phyloP scores from a whole-genome alignment of 208 protist genomes.

The Crithidia fasciculata region DNA sequence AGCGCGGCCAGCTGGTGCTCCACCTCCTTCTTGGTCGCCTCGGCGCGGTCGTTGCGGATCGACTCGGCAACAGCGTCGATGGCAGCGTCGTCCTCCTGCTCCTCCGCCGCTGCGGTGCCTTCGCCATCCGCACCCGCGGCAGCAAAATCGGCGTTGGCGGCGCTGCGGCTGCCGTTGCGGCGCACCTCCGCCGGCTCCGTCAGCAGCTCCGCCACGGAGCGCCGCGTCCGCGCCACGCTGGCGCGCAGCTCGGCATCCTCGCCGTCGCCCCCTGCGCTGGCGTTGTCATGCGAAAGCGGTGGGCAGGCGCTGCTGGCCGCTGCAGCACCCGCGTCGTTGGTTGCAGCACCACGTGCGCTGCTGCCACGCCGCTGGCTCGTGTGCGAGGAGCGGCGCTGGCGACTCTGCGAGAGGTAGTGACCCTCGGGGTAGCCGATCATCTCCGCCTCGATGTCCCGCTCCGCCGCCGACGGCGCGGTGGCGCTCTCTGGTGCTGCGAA shows the following conservation, averaged over 20 bases:
- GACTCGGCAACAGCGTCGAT: slow-evolving; percentile 44
- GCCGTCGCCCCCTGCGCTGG: neutral
- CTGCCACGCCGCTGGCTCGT: slow-evolving; percentile 6
- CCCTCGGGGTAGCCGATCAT: slow-evolving; percentile 1
- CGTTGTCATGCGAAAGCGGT: neutral
- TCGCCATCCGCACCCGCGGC: slow-evolving; percentile 19
- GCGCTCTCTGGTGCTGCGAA: slow-evolving; percentile 35
- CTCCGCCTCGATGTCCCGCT: neutral
- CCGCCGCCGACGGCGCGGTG: slow-evolving; percentile 3
- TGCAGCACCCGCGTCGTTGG: neutral
- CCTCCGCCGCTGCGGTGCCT: slow-evolving; percentile 11
- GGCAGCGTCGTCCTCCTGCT: slow-evolving; percentile 26
- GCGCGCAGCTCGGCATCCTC: slow-evolving; percentile 39
- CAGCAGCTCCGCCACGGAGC: slow-evolving; percentile 36
- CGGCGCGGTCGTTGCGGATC: slow-evolving; percentile 38
- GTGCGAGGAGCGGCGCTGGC: slow-evolving; percentile 27
- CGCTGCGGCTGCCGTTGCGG: slow-evolving; percentile 1
- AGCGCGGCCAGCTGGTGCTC: slow-evolving; percentile 22
- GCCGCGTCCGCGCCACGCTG: slow-evolving; percentile 46
- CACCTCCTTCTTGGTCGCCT: slow-evolving; percentile 5
- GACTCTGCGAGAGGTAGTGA: slow-evolving; percentile 22
- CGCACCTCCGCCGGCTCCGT: slow-evolving; percentile 25
- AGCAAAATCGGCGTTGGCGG: slow-evolving; percentile 6
- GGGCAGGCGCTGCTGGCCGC: neutral
- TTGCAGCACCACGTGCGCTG: neutral